Evolutionary conservation across 352 stramenopile genomes (phyloP).

Genomic region (Globisporangium yorkense): DNA sequence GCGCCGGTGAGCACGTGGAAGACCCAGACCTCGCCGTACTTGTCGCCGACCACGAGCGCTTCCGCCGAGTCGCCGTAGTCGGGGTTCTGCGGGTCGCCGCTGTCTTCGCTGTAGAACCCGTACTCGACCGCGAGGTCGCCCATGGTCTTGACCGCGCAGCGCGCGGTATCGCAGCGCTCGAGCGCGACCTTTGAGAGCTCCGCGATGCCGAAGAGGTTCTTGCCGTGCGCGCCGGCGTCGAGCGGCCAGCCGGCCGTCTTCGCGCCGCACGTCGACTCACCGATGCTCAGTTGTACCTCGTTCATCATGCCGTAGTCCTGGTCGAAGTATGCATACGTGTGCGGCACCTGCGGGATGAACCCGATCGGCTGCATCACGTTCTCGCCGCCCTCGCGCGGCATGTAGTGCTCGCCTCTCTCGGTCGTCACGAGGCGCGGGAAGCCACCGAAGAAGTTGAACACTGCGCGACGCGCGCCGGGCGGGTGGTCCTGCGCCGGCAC

Average conservation of each 20-base stretch:
- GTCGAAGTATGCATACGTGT: conserved; percentile 93
- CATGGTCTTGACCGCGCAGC: conserved; percentile 87
- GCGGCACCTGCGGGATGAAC: conserved; percentile 84
- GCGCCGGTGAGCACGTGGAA: conserved; percentile 93
- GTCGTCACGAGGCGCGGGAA: conserved; percentile 69
- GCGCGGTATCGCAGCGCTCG: conserved; percentile 80
- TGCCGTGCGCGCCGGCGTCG: conserved; percentile 44
- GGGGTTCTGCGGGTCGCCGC: conserved; percentile 46
- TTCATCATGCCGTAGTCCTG: conserved; percentile 95
- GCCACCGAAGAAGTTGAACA: conserved; percentile 69
- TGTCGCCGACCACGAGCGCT: conserved; percentile 83
- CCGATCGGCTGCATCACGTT: conserved; percentile 54
- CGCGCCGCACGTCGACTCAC: conserved; percentile 90
- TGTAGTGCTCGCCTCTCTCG: conserved; percentile 71
- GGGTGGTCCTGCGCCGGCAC: conserved; percentile 81
- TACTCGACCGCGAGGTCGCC: conserved; percentile 87
- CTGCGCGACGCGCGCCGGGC: conserved; percentile 27
- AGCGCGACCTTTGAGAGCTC: conserved; percentile 90
- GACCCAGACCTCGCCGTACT: conserved; percentile 88
- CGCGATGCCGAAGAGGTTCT: conserved; percentile 88
- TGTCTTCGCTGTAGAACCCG: conserved; percentile 93
- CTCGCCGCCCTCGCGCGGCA: conserved; percentile 18
- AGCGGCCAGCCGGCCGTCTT: conserved; percentile 72
- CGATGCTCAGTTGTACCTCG: conserved; percentile 91
- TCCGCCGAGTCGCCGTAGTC: conserved; percentile 76